Base-by-base conservation (phyloP, 768 basidiomycete genomes). In the Mycena crocata region DNA sequence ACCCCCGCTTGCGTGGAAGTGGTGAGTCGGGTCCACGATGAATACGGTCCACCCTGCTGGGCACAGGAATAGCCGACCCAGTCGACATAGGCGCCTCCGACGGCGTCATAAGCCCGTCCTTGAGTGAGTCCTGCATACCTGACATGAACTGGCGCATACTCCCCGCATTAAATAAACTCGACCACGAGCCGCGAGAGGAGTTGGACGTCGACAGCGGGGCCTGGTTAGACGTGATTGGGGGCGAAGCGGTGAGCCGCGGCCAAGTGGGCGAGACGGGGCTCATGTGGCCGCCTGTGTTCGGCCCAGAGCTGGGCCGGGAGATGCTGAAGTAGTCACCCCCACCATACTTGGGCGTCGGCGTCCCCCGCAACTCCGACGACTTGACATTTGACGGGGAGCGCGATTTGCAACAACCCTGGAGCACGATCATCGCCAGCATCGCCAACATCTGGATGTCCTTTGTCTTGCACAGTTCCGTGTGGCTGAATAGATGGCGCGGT, bases 391-490 rank as follows among this genome's bases (percentile, higher is more conserved):
- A 54, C 23, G 68, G 46, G 21, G 66, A 54, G 45, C 23, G 56
- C 37, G 54, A 23, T 40, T 40, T 45, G 37, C 64, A 57, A 74
- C 67, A 68, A 9, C 76, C 84, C 72, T 90, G 89, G 3, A 94
- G 81, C 3, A 94, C 78, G n/a, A 93, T 76, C 51, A 87, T 80
- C 0, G 92, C 83, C 5, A 93, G 66, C 87, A 95, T 93, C 0
- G 92, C 93, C 19, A 95, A 81, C 89, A 93, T 90, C 72, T 95
- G 93, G 1, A 94, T 75, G 71, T 95, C 93, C 72, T 87, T 93
- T 35, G 79, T 81, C 54, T 77, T 79, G 7, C 78, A 76, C 37
- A 84, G 75, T 61, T 85, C 79, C 6, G 69, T 54, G 68, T 85
- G 84, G 32, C 85, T 87, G 52, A 19, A 65, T 9, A 34, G 42